Evolutionary conservation across 208 protist species (phyloP), one percentile per base, ranked within the genome.

Genomic region (Leishmania guyanensis): DNA sequence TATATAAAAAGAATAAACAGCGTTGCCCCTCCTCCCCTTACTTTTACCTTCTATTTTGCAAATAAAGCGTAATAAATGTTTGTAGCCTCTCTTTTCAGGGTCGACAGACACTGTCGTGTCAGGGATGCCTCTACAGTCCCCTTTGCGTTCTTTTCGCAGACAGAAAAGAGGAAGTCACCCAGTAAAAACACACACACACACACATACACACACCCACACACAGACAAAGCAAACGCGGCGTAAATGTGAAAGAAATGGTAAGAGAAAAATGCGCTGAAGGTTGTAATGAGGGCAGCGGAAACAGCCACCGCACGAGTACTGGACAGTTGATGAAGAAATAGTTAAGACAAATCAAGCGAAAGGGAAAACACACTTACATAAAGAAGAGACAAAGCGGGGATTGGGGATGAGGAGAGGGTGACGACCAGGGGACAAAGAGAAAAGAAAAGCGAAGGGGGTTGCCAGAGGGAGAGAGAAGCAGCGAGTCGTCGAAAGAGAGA

Each of bases 311-410:
- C 29, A 36, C 5, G n/a, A 22, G 56, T 29, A 62, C 22, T 29
- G 1, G 22, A 26, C 22, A 6, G 22, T 39, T 43, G 64, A 46
- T 20, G 10, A 53, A 46, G 17, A 77, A 77, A 62, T 74, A 79
- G 4, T 16, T n/a, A 75, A 6, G 5, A 75, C 58, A 54, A 64
- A 12, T 8, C 46, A 62, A 80, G 53, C n/a, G 53, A 81, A 84
- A 54, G 60, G 77, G 70, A 16, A 79, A 82, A 82, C 20, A 53
- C 54, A 83, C 12, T 60, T 29, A 62, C 56, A 39, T 8, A 29
- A 77, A 53, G 17, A 74, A 69, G 20, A 82, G 68, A 82, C 33
- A 77, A 22, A 72, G 71, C 43, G 48, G 20, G 3, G 26, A 69
- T 10, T 69, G 22, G 64, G 20, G 54, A 20, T 58, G 20, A 2